Percentiles rank a stretch among this genome's conserved stretches.
phyloP scores from a whole-genome alignment of 768 basidiomycete genomes.

The Termitomyces sp. region DNA sequence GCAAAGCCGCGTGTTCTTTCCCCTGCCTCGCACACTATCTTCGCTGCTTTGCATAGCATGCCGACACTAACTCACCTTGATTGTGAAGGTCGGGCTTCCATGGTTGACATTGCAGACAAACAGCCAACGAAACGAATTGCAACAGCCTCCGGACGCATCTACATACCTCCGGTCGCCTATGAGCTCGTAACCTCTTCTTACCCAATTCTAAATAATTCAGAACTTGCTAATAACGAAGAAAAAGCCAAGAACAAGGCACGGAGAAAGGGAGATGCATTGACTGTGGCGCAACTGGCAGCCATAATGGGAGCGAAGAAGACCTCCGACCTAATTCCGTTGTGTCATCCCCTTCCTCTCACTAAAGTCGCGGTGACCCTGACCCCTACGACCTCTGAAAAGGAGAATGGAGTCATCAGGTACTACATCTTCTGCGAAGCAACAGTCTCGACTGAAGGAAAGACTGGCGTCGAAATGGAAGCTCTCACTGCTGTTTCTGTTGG shows the following conservation, averaged over 20 bases:
- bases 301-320: conserved; percentile 88
- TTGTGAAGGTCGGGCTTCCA: conserved; percentile 59
- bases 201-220: conserved; percentile 17
- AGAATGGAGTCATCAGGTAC: conserved; percentile 21
- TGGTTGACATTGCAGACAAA: conserved; percentile 81
- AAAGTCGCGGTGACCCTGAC: conserved; percentile 60
- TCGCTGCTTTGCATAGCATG: conserved; percentile 19
- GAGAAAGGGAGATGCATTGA: conserved; percentile 65
- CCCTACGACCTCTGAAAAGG: conserved; percentile 29
- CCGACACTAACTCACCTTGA: conserved; percentile 67
- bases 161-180: conserved; percentile 60
- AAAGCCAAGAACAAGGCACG: conserved; percentile 44
- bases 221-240: conserved; percentile 16
- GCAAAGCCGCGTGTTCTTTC: background rate
- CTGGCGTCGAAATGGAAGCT: conserved; percentile 94
- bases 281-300: conserved; percentile 77
- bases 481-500: conserved; percentile 77
- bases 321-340: conserved; percentile 78
- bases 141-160: conserved; percentile 71
- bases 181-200: conserved; percentile 48
- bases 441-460: conserved; percentile 72
- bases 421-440: conserved; percentile 61
- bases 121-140: conserved; percentile 55
- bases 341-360: conserved; percentile 75
- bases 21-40: conserved; percentile 10